These are phyloP conservation scores for Solanum bulbocastanum DNA, from an alignment of 257 asterid species.

Conservation along the genomic window DNA sequence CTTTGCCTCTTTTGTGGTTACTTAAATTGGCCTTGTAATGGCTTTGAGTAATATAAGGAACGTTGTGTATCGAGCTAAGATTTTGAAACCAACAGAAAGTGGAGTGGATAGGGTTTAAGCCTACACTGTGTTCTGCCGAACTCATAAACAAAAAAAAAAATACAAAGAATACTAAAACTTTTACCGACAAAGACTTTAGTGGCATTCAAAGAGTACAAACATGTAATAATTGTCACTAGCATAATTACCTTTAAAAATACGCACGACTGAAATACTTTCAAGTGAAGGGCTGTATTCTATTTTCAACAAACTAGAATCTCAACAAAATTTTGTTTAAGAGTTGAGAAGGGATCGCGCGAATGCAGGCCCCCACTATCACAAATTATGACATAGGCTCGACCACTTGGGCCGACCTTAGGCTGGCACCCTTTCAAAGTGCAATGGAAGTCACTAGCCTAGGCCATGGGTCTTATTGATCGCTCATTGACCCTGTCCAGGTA, in stretches of 20 bases:
- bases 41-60: neutral
- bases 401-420: constrained; percentile 1
- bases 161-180: too few relatives aligned
- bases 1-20: neutral
- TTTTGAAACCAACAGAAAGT: neutral
- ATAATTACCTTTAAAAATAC: neutral
- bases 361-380: neutral
- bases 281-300: neutral
- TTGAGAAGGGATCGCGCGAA: neutral
- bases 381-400: constrained; percentile 6
- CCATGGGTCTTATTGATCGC: neutral
- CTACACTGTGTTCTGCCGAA: too few relatives aligned
- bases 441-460: neutral
- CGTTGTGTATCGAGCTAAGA: too few relatives aligned
- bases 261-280: neutral
- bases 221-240: too few relatives aligned
- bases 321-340: neutral
- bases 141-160: too few relatives aligned
- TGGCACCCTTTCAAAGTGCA: constrained; percentile 7
- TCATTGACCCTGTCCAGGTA: constrained; percentile 18
- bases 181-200: too few relatives aligned
- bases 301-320: neutral
- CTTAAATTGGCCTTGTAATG: neutral
- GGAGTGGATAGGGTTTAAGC: too few relatives aligned
- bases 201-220: neutral